Conservation (phyloP, 371 early-diverging fungal genomes). For the Mucor mucedo region DNA sequence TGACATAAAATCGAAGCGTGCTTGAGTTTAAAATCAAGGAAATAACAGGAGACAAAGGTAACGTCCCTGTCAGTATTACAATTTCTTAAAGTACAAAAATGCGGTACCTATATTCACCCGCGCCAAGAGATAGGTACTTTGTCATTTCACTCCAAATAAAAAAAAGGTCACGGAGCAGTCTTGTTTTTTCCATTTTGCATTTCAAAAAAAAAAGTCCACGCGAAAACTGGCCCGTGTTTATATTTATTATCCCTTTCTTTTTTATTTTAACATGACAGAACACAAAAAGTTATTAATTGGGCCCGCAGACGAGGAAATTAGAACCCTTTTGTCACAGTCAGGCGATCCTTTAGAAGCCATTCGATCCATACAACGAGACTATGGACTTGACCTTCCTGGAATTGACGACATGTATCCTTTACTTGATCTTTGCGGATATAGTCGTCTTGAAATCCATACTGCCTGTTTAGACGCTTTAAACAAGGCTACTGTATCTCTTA, state of each 20-base stretch:
- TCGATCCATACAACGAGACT: conserved; percentile 40
- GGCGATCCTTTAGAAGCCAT: conserved; percentile 49
- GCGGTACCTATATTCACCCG: no score
- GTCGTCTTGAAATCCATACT: conserved; percentile 59
- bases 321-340: conserved; percentile 37
- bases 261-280: background rate
- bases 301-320: conserved; percentile 41
- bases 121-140: no score
- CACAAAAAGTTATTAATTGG: conserved; percentile 35
- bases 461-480: conserved; percentile 64
- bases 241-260: background rate
- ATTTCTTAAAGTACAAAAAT: no score
- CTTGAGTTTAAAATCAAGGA: no score
- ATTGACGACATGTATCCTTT: conserved; percentile 64
- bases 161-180: background rate
- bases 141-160: background rate
- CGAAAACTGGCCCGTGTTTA: background rate
- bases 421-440: conserved; percentile 62
- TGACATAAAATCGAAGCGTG: no score
- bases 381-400: conserved; percentile 54
- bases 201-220: no score
- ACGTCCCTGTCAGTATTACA: no score
- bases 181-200: no score
- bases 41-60: no score
- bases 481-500: conserved; percentile 38